Evolutionary conservation across 352 stramenopile species (phyloP).

Genomic region (Pythium periplocum): DNA sequence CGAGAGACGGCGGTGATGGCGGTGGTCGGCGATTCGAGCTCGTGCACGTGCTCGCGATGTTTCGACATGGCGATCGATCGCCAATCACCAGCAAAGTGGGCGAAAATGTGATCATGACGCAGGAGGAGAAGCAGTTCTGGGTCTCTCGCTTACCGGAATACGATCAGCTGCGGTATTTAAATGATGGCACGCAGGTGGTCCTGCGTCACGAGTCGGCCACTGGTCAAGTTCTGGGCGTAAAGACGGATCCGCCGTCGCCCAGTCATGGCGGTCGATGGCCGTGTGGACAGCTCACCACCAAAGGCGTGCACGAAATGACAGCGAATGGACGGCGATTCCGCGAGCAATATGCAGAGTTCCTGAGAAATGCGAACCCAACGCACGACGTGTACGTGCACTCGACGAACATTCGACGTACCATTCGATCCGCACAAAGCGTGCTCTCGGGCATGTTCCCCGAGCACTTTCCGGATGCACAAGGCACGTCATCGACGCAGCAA

Average conservation of each 20-base stretch:
- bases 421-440: slow-evolving; percentile 65
- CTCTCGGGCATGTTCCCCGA: slow-evolving; percentile 62
- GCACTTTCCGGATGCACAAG: slow-evolving; percentile 22
- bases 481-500: slow-evolving; percentile 2
- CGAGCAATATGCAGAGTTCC: slow-evolving; percentile 30
- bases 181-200: slow-evolving; percentile 36
- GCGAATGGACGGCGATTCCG: slow-evolving; percentile 41
- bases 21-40: slow-evolving; percentile 21
- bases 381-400: slow-evolving; percentile 61
- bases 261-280: slow-evolving; percentile 62
- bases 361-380: slow-evolving; percentile 26
- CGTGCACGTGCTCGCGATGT: slow-evolving; percentile 63
- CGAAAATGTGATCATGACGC: slow-evolving; percentile 34
- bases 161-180: slow-evolving; percentile 38
- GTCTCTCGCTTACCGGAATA: slow-evolving; percentile 39
- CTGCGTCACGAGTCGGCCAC: slow-evolving; percentile 1
- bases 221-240: too few relatives aligned
- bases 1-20: too few relatives aligned
- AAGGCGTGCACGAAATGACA: slow-evolving; percentile 63
- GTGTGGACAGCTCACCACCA: slow-evolving; percentile 64
- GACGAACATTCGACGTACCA: slow-evolving; percentile 74
- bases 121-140: slow-evolving; percentile 55
- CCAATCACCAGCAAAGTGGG: slow-evolving; percentile 57
- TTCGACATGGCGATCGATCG: slow-evolving; percentile 76
- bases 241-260: slow-evolving; percentile 22